Evolutionary conservation across 2,329 filamentous ascomycete genomes (phyloP), one percentile per base, ranked within the genome.

Genomic region (Tolypocladium tropicale): DNA sequence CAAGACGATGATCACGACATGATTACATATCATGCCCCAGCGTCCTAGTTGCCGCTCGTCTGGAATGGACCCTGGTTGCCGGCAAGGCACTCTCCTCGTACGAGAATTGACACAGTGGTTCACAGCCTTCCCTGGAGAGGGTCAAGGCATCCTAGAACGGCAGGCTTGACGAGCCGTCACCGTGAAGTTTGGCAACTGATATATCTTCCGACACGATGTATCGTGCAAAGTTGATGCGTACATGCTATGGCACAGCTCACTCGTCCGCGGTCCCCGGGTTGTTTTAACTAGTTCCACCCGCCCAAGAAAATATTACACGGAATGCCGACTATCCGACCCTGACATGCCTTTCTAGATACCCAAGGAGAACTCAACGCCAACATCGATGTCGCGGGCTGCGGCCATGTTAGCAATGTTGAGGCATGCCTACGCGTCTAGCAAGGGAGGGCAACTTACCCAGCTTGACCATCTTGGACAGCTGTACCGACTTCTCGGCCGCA

Each of bases 381-480:
- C 93, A 69, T 97, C 94, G 69, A 96, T 96, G 67, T 96, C 92
- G 68, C 93, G 89, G 67, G 94, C 89, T 89, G 65, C 53, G 55
- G 37, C 28, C 33, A 53, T n/a, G 46, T 64, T 65, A 68, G 64
- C 54, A 55, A 50, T 53, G 25, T 4, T 52, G 36, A 9, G n/a
- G 11, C 23, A 23, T 28, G n/a, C 14, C 28, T 32, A 10, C 12
- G 49, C 23, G 32, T 53, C 7, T 49, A 32, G 23, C 11, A 14
- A 11, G 28, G 39, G n/a, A 21, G 12, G 7, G 34, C 53, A 52
- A 82, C 86, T 79, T 78, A 89, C 86, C 90, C 86, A 96, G 89
- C 86, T 97, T 97, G 68, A 99, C 94, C 64, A 99, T 89, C 84
- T 96, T 97, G 68, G 91, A 96, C 76, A 99, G 93, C 77, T 99